A percentile compares a stretch with the other conserved stretches of the same genome.
Evolutionary conservation across 176 grass and related monocot species (phyloP).

Genomic region (Musa troglodytarum): DNA sequence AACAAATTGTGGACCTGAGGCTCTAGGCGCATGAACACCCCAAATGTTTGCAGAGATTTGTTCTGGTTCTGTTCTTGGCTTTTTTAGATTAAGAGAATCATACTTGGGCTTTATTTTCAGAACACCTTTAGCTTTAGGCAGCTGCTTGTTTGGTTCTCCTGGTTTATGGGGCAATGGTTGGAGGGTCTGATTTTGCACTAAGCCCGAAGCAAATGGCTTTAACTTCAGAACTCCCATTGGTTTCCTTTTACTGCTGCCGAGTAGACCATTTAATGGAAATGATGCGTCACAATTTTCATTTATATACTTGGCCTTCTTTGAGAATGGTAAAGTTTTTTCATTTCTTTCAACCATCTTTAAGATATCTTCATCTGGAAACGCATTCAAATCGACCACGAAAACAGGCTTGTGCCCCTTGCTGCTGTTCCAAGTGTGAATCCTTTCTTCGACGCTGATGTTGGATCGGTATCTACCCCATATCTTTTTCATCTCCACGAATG

Average conservation of each 20-base stretch:
- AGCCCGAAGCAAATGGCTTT: neutral
- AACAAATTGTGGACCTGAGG: neutral
- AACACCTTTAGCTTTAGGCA: conserved; percentile 20
- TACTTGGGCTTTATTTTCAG: conserved; percentile 18
- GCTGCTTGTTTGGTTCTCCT: neutral
- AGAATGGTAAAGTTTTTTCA: conserved; percentile 13
- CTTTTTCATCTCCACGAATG: conserved; percentile 43
- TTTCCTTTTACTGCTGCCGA: conserved; percentile 22
- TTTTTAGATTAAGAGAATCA: neutral
- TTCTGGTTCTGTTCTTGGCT: conserved; percentile 1
- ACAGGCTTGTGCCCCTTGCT: conserved; percentile 26
- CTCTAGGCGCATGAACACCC: neutral
- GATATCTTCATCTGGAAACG: conserved; percentile 35
- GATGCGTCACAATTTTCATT: conserved; percentile 17
- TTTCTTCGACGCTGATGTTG: conserved; percentile 27
- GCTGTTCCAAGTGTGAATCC: conserved; percentile 36
- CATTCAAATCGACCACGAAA: conserved; percentile 32
- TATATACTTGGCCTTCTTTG: conserved; percentile 35
- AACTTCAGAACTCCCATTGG: conserved; percentile 26
- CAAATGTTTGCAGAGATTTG: neutral
- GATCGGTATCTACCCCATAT: conserved; percentile 25
- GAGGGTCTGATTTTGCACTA: neutral
- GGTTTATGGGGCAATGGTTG: neutral
- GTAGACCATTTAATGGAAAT: conserved; percentile 7
- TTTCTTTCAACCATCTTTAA: conserved; percentile 17